phyloP scores from a whole-genome alignment of 257 asterid species.

The Solanum lycopersicoides region DNA sequence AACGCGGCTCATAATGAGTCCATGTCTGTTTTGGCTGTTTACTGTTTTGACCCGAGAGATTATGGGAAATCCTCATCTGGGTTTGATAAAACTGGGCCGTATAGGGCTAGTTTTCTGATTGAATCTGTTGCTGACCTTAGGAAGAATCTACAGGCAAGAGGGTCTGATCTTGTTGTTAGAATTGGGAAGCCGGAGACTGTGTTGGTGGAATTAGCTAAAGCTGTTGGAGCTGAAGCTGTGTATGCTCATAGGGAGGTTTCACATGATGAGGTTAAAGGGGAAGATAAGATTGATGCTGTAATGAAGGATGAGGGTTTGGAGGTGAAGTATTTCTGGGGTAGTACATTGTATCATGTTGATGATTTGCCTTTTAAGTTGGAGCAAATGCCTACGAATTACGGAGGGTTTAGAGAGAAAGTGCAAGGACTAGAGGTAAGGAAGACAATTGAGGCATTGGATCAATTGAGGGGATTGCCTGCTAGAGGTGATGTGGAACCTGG shows the following conservation, averaged over 20 bases:
- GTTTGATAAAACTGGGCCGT: conserved; percentile 83
- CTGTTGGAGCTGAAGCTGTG: conserved; percentile 86
- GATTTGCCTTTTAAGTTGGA: conserved; percentile 85
- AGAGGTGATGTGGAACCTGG: conserved; percentile 87
- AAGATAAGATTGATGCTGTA: conserved; percentile 71
- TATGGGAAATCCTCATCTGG: conserved; percentile 86
- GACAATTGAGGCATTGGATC: conserved; percentile 71
- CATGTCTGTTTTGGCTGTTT: conserved; percentile 72
- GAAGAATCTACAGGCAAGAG: conserved; percentile 55
- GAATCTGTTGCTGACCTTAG: conserved; percentile 74
- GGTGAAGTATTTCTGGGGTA: conserved; percentile 92
- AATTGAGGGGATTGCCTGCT: conserved; percentile 68
- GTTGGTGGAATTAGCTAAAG: conserved; percentile 68
- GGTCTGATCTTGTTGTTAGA: conserved; percentile 89
- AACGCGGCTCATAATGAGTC: conserved; percentile 73
- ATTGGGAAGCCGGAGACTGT: conserved; percentile 86
- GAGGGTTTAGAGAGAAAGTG: conserved; percentile 83
- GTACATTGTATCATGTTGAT: conserved; percentile 90
- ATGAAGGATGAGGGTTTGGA: conserved; percentile 90
- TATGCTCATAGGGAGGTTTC: conserved; percentile 83
- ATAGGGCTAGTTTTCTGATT: conserved; percentile 61
- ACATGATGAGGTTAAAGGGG: conserved; percentile 73
- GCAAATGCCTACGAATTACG: conserved; percentile 80
- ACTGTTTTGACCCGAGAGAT: conserved; percentile 94
- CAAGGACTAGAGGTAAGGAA: conserved; percentile 72